Evolutionary conservation across 208 protist genomes (phyloP).

Genomic region (Blechomonas ayalai): DNA sequence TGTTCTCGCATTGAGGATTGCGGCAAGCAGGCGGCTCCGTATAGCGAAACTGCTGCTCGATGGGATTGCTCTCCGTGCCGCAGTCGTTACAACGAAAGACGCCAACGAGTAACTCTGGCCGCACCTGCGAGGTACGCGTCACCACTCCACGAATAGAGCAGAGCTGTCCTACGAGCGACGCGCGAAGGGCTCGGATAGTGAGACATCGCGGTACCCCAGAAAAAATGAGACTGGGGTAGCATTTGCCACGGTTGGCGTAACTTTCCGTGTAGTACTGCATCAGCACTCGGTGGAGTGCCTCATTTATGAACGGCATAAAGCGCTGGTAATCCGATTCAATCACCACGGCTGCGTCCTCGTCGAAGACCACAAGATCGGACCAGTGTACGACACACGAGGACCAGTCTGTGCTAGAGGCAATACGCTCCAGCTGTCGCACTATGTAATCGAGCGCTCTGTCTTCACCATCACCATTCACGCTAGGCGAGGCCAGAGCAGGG

Average conservation of each 20-base stretch:
- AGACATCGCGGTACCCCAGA: conserved; percentile 66
- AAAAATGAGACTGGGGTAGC: conserved; percentile 73
- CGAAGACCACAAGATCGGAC: conserved; percentile 57
- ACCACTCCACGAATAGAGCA: conserved; percentile 96
- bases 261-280: conserved; percentile 78
- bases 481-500: conserved; percentile 8
- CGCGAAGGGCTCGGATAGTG: conserved; percentile 93
- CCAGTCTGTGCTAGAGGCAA: conserved; percentile 70
- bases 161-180: conserved; percentile 92
- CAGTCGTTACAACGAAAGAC: conserved; percentile 97
- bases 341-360: conserved; percentile 61
- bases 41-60: conserved; percentile 99
- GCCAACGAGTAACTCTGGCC: conserved; percentile 97
- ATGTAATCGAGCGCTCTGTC: conserved; percentile 39
- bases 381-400: conserved; percentile 80
- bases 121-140: conserved; percentile 97
- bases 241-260: conserved; percentile 68
- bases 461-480: background rate
- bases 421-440: conserved; percentile 65
- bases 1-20: conserved; percentile 91
- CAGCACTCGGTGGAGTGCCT: conserved; percentile 67
- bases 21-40: conserved; percentile 92
- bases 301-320: conserved; percentile 65
- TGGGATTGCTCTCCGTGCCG: conserved; percentile 65
- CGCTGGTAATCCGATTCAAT: conserved; percentile 79